Conservation (phyloP, 805 yeast genomes). For the Saturnispora zaruensis region DNA sequence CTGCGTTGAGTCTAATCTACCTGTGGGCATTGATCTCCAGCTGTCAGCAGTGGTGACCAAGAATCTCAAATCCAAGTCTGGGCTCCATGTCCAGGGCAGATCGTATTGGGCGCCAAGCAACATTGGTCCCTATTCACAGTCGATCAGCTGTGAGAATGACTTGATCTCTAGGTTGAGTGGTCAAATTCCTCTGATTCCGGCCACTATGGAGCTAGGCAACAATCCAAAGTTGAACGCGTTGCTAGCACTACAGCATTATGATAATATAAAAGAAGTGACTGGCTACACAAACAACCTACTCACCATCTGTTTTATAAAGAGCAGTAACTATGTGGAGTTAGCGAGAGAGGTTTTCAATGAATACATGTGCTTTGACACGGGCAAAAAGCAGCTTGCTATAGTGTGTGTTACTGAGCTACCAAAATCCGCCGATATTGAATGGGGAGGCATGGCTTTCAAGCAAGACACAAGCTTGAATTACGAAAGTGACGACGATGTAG, state of each 20-base stretch:
- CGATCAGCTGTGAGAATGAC: conserved; percentile 44
- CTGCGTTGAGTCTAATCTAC: conserved; percentile 59
- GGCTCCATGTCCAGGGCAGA: conserved; percentile 84
- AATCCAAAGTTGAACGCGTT: conserved; percentile 30
- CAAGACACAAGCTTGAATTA: conserved; percentile 33
- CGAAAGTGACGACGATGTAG: conserved; percentile 34
- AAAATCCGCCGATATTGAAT: conserved; percentile 55
- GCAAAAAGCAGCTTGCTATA: conserved; percentile 33
- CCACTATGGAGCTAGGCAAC: conserved; percentile 46
- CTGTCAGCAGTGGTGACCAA: conserved; percentile 51
- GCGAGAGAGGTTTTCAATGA: conserved; percentile 38
- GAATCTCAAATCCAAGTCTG: conserved; percentile 37
- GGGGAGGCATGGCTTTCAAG: conserved; percentile 58
- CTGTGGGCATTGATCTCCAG: conserved; percentile 34
- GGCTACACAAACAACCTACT: conserved; percentile 37
- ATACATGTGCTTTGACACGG: conserved; percentile 26
- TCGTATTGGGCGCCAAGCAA: conserved; percentile 99
- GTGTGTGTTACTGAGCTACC: conserved; percentile 56
- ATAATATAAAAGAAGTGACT: conserved; percentile 49
- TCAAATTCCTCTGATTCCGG: conserved; percentile 80
- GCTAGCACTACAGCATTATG: conserved; percentile 68
- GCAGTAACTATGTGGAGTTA: conserved; percentile 20
- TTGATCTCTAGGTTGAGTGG: conserved; percentile 66
- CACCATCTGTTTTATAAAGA: conserved; percentile 49
- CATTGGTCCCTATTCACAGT: conserved; percentile 95